These are phyloP conservation scores for Rostrohypoxylon terebratum DNA, from an alignment of 495 filamentous ascomycete species.

Conservation along the genomic window DNA sequence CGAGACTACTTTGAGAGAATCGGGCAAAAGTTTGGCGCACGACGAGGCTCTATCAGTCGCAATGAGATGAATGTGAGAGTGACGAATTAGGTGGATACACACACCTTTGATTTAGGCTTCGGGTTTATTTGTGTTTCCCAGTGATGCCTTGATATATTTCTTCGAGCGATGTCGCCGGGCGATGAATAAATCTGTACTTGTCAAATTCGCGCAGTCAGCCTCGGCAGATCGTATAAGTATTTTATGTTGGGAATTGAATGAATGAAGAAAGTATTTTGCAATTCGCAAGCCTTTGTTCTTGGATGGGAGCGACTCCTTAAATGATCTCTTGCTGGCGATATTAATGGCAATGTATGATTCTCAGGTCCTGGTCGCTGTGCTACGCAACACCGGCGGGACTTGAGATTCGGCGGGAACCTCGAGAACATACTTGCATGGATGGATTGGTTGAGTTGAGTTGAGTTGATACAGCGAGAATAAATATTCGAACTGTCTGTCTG, in stretches of 20 bases:
- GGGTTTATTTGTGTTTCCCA: neutral
- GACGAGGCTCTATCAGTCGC: neutral
- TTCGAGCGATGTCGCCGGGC: neutral
- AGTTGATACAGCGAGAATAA: neutral
- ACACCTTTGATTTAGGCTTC: too few species aligned
- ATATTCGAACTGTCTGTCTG: neutral
- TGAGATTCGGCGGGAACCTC: slow-evolving; percentile 14
- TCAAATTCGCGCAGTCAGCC: neutral
- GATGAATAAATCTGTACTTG: neutral
- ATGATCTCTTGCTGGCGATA: neutral
- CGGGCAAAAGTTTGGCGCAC: neutral
- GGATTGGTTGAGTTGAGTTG: neutral
- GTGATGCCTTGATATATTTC: neutral
- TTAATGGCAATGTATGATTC: neutral
- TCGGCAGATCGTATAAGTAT: neutral
- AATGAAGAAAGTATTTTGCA: neutral
- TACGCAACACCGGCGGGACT: neutral
- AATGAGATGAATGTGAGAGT: neutral
- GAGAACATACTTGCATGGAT: neutral
- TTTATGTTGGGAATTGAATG: neutral
- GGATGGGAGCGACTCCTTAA: neutral
- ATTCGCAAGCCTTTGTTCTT: neutral
- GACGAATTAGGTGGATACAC: neutral
- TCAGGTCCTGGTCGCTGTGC: neutral
- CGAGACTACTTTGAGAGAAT: slow-evolving; percentile 28